Evolutionary conservation across 305 asterid species (phyloP).

Genomic region (Petunia hybrid): DNA sequence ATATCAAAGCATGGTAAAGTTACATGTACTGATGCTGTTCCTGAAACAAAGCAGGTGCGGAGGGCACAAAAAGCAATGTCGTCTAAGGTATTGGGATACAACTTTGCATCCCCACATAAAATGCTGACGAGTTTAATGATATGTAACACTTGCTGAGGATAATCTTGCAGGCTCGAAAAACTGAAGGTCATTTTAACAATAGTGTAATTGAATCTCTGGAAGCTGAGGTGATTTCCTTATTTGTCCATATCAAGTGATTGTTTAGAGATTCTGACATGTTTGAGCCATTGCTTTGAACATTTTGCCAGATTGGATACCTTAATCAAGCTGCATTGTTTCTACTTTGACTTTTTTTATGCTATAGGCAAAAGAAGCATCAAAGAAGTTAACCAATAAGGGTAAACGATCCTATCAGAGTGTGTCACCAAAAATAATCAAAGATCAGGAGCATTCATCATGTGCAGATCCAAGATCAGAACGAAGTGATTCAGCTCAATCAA

Average conservation of each 20-base stretch:
- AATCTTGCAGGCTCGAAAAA: constrained; percentile 58
- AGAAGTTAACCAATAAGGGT: constrained; percentile 53
- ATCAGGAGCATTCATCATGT: constrained; percentile 65
- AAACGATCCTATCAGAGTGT: constrained; percentile 62
- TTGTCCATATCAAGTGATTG: constrained; percentile 11
- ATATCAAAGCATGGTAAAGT: constrained; percentile 62
- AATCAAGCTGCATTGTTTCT: constrained; percentile 8
- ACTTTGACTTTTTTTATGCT: constrained; percentile 30
- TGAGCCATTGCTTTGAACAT: no score
- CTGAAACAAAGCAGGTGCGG: constrained; percentile 63
- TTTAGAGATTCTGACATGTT: constrained; percentile 24
- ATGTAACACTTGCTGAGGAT: constrained; percentile 29
- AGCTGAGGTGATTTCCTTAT: constrained; percentile 34
- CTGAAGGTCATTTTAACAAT: constrained; percentile 54
- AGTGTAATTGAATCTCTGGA: constrained; percentile 33
- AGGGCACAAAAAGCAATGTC: constrained; percentile 56
- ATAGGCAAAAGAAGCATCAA: constrained; percentile 67
- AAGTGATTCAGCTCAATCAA: constrained; percentile 82
- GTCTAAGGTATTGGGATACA: constrained; percentile 62
- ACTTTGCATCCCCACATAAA: constrained; percentile 32
- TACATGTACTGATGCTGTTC: constrained; percentile 51
- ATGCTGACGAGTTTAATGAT: constrained; percentile 36
- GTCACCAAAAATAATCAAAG: constrained; percentile 65
- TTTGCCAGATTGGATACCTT: no score
- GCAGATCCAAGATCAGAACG: constrained; percentile 72